A percentile compares a stretch with the other conserved stretches of the same genome.
Conservation (phyloP, 78 protist genomes). For the Speleostelium caveatum region DNA sequence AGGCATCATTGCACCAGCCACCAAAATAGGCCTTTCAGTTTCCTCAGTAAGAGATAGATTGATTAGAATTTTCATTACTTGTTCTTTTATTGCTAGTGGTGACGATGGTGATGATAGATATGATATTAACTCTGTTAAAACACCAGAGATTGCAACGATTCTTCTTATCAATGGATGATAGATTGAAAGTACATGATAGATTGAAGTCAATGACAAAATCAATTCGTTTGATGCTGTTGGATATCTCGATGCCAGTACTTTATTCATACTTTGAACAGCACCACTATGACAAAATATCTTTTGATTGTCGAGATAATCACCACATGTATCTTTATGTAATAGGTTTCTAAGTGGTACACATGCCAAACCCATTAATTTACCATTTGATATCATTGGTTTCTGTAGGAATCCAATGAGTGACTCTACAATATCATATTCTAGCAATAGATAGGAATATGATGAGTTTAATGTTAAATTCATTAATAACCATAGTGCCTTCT, state of each 20-base stretch:
- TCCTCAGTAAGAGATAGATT: conserved; percentile 68
- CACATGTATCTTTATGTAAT: conserved; percentile 72
- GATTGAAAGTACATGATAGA: conserved; percentile 39
- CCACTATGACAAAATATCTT: conserved; percentile 49
- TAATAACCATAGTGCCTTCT: conserved; percentile 61
- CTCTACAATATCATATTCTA: conserved; percentile 29
- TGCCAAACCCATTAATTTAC: not conserved
- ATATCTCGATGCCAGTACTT: not conserved
- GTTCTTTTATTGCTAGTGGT: conserved; percentile 18
- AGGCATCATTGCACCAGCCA: conserved; percentile 61
- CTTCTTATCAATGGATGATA: conserved; percentile 70
- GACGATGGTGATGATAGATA: conserved; percentile 39
- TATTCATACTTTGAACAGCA: not conserved
- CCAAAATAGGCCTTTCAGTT: conserved; percentile 52
- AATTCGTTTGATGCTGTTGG: conserved; percentile 7
- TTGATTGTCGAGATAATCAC: conserved; percentile 65
- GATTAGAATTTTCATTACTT: conserved; percentile 27
- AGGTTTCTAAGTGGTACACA: conserved; percentile 25
- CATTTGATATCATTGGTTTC: not conserved
- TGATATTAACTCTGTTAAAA: conserved; percentile 25
- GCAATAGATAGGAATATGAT: conserved; percentile 26
- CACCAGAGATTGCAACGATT: conserved; percentile 46
- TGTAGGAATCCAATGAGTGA: conserved; percentile 10
- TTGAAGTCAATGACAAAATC: conserved; percentile 11
- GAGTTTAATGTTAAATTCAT: conserved; percentile 42